Evolutionary conservation across 2,329 filamentous ascomycete genomes (phyloP).

Genomic region (Claviceps monticola): DNA sequence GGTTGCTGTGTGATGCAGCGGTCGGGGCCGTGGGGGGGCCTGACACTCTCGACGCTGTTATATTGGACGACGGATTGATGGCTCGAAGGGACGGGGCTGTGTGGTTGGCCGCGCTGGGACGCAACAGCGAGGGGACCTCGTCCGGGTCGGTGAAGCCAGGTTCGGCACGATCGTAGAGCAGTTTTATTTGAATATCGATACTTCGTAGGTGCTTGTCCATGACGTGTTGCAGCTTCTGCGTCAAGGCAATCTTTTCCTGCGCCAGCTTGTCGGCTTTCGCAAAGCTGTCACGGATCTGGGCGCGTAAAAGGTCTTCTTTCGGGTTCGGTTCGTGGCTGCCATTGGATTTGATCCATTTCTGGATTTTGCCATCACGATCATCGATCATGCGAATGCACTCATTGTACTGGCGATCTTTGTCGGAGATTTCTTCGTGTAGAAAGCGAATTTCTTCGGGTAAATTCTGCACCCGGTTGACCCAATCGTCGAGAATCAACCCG

Average conservation of each 20-base stretch:
- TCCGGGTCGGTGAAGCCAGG: constrained; percentile 48
- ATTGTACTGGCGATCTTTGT: constrained; percentile 61
- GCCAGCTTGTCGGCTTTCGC: constrained; percentile 56
- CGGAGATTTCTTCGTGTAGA: constrained; percentile 68
- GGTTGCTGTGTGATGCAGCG: constrained; percentile 22
- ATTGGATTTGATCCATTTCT: constrained; percentile 69
- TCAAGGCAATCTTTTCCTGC: constrained; percentile 59
- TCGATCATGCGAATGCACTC: constrained; percentile 56
- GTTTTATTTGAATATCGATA: constrained; percentile 50
- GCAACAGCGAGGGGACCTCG: constrained; percentile 48
- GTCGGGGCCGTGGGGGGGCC: constrained; percentile 15
- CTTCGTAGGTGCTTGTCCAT: constrained; percentile 50
- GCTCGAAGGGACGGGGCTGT: constrained; percentile 25
- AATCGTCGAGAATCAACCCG: constrained; percentile 63
- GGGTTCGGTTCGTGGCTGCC: constrained; percentile 61
- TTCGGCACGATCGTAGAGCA: constrained; percentile 46
- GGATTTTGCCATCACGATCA: constrained; percentile 59
- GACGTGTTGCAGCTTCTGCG: constrained; percentile 46
- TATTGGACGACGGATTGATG: constrained; percentile 28
- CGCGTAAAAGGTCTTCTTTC: constrained; percentile 56
- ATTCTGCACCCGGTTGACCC: constrained; percentile 61
- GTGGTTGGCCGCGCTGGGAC: constrained; percentile 41
- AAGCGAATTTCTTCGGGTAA: constrained; percentile 72
- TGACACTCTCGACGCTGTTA: constrained; percentile 9
- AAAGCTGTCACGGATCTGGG: constrained; percentile 54